phyloP scores from a whole-genome alignment of 2,329 filamentous ascomycete genomes.

The Microdochium paspali region DNA sequence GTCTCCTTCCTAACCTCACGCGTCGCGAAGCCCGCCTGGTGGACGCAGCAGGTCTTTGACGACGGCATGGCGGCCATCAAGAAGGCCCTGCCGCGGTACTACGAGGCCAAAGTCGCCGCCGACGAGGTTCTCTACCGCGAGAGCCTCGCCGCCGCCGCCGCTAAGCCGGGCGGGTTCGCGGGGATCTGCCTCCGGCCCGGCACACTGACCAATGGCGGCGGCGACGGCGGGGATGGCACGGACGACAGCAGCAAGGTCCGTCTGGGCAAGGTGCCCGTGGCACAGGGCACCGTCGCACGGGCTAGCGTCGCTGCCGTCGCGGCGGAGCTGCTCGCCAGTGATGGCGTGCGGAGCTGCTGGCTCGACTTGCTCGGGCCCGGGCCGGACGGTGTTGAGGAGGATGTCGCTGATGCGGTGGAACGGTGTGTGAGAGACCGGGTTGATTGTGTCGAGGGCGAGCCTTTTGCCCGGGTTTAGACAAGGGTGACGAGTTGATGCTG shows the following conservation, averaged over 20 bases:
- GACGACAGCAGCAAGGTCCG: constrained; percentile 33
- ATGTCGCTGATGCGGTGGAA: constrained; percentile 34
- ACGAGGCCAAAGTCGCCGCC: constrained; percentile 49
- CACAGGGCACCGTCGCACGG: constrained; percentile 35
- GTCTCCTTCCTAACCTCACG: constrained; percentile 53
- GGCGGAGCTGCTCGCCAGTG: constrained; percentile 41
- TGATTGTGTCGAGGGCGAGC: constrained; percentile 43
- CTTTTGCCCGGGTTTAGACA: constrained; percentile 15
- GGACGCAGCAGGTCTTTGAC: constrained; percentile 30
- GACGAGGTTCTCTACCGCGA: constrained; percentile 46
- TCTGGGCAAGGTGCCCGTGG: constrained; percentile 32
- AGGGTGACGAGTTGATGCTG: too few species aligned
- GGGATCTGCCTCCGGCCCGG: constrained; percentile 46
- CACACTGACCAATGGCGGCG: constrained; percentile 36
- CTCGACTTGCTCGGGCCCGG: constrained; percentile 47
- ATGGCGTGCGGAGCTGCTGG: constrained; percentile 38
- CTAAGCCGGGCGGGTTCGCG: constrained; percentile 28
- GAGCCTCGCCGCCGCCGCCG: constrained; percentile 16
- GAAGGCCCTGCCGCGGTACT: constrained; percentile 40
- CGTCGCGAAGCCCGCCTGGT: constrained; percentile 37
- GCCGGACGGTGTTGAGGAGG: constrained; percentile 31
- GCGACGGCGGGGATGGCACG: too few species aligned
- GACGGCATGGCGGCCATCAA: constrained; percentile 30
- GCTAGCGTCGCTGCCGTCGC: constrained; percentile 51
- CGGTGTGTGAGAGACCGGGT: constrained; percentile 38